Percentiles rank a stretch among this genome's conserved stretches.
These are phyloP conservation scores for Trapa incisa DNA, from an alignment of 345 rosid genomes.

Conservation along the genomic window DNA sequence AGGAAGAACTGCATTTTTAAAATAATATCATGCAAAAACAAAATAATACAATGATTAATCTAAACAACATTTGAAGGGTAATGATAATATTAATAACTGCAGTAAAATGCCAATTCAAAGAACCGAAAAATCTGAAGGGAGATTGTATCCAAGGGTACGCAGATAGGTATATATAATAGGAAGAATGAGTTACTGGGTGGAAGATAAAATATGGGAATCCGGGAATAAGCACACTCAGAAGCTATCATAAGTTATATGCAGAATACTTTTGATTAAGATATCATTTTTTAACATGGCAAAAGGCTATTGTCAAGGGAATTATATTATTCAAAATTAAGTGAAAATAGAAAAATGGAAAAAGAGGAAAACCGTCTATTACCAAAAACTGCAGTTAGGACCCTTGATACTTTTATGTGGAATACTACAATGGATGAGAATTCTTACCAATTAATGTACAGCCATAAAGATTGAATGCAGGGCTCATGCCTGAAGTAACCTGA, in stretches of 20 bases:
- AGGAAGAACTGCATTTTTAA: conserved; percentile 52
- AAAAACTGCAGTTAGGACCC: no score
- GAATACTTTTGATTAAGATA: not conserved
- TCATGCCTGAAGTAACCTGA: conserved; percentile 93
- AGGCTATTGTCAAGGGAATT: no score
- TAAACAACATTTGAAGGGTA: not conserved
- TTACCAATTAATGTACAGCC: conserved; percentile 87
- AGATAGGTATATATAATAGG: not conserved
- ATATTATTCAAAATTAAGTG: no score
- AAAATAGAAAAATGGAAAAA: no score
- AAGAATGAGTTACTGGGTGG: not conserved
- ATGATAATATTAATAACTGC: conserved; percentile 1
- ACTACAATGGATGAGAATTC: conserved; percentile 5
- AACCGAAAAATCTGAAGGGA: not conserved
- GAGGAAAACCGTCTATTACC: no score
- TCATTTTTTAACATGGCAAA: not conserved
- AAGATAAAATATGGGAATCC: not conserved
- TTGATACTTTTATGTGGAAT: not conserved
- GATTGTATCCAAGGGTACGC: not conserved
- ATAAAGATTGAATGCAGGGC: conserved; percentile 78
- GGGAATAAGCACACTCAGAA: not conserved
- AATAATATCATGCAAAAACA: not conserved
- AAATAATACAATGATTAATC: not conserved
- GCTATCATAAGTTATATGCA: not conserved
- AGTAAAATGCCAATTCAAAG: not conserved